phyloP scores from a whole-genome alignment of 805 yeast species.

The Spathaspora passalidarum region DNA sequence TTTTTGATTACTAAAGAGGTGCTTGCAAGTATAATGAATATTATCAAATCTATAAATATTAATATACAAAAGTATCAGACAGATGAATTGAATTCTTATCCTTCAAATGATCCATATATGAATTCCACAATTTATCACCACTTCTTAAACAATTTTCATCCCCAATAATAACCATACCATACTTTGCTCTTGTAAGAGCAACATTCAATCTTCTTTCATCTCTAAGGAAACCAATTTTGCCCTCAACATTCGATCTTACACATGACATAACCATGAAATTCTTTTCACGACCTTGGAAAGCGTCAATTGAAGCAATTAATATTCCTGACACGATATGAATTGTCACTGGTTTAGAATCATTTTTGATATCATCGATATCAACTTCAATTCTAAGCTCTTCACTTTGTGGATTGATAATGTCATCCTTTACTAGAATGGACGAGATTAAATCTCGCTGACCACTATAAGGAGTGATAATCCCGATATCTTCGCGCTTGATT shows the following conservation, averaged over 20 bases:
- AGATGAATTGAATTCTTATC: slow-evolving; percentile 16
- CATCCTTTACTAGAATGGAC: slow-evolving; percentile 44
- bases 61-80: slow-evolving; percentile 7
- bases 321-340: slow-evolving; percentile 46
- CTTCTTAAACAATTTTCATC: slow-evolving; percentile 40
- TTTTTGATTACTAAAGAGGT: no score
- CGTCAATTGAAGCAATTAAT: slow-evolving; percentile 59
- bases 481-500: slow-evolving; percentile 49
- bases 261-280: slow-evolving; percentile 51
- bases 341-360: slow-evolving; percentile 45
- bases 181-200: slow-evolving; percentile 84
- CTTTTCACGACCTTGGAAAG: slow-evolving; percentile 60
- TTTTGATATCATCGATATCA: slow-evolving; percentile 59
- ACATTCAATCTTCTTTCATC: slow-evolving; percentile 88
- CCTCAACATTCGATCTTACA: slow-evolving; percentile 65
- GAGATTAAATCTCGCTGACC: slow-evolving; percentile 70
- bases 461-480: slow-evolving; percentile 72
- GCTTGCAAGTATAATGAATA: no score
- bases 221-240: slow-evolving; percentile 76
- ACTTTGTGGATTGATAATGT: slow-evolving; percentile 52
- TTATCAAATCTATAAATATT: not conserved
- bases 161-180: slow-evolving; percentile 57
- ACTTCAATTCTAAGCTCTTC: slow-evolving; percentile 47
- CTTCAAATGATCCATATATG: slow-evolving; percentile 42
- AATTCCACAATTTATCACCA: slow-evolving; percentile 51